These are phyloP conservation scores for Medicago arabica DNA, from an alignment of 306 rosid species.

Conservation along the genomic window DNA sequence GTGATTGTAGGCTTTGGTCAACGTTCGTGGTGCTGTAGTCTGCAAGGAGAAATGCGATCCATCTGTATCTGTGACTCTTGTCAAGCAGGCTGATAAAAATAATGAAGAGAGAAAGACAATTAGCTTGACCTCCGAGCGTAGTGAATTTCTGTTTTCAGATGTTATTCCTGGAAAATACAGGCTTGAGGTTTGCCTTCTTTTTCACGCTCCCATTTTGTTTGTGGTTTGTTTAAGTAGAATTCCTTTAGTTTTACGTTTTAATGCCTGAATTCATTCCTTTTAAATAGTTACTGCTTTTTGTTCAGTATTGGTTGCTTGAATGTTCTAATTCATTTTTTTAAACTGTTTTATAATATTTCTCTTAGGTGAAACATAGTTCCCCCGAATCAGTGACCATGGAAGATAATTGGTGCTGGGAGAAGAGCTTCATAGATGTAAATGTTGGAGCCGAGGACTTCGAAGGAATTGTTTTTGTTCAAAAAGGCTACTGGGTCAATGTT, in stretches of 20 bases:
- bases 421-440: constrained; percentile 67
- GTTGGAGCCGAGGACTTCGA: constrained; percentile 80
- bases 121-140: constrained; percentile 65
- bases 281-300: constrained; percentile 17
- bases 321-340: constrained; percentile 36
- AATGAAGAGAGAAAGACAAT: constrained; percentile 61
- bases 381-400: constrained; percentile 48
- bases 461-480: constrained; percentile 80
- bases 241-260: constrained; percentile 31
- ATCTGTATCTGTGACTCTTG: constrained; percentile 76
- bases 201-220: constrained; percentile 33
- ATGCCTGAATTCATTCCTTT: constrained; percentile 21
- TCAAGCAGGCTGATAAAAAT: constrained; percentile 59
- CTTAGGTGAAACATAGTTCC: constrained; percentile 74
- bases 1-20: constrained; percentile 80
- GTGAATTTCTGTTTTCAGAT: constrained; percentile 66
- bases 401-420: constrained; percentile 99
- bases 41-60: constrained; percentile 91
- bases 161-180: constrained; percentile 93
- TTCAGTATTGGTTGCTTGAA: constrained; percentile 21
- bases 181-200: constrained; percentile 67
- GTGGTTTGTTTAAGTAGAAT: constrained; percentile 15
- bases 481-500: constrained; percentile 82
- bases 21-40: constrained; percentile 69
- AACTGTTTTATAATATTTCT: constrained; percentile 37